Conservation (phyloP, 371 early-diverging fungal species). For the Apophysomyces ossiformis region DNA sequence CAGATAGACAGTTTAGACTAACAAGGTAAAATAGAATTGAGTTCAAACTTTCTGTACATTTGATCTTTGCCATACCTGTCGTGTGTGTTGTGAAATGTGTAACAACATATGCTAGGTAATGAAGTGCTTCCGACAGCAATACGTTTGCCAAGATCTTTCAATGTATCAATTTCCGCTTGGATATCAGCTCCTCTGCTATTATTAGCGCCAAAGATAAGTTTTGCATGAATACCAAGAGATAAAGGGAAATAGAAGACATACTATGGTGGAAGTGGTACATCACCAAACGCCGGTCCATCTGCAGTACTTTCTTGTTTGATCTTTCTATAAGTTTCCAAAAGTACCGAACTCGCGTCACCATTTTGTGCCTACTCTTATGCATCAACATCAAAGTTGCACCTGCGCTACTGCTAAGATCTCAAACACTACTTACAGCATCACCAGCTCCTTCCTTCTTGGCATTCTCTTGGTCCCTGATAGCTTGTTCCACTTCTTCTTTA, state of each 20-base stretch:
- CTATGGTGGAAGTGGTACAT: constrained; percentile 75
- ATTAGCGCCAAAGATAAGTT: constrained; percentile 17
- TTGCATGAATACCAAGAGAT: constrained; percentile 18
- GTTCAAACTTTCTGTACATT: background rate
- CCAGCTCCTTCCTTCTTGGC: constrained; percentile 22
- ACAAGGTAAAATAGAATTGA: background rate
- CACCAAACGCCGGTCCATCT: constrained; percentile 48
- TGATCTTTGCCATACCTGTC: constrained; percentile 59
- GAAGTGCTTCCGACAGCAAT: constrained; percentile 75
- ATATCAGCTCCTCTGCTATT: constrained; percentile 73
- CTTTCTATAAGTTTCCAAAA: constrained; percentile 52
- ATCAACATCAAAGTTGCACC: background rate
- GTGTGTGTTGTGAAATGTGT: constrained; percentile 97
- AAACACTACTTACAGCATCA: background rate
- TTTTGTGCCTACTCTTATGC: constrained; percentile 14
- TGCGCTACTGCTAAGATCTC: constrained; percentile 2
- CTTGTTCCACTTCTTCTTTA: constrained; percentile 47
- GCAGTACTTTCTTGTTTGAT: constrained; percentile 38
- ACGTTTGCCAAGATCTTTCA: constrained; percentile 87
- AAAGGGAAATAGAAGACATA: constrained; percentile 37
- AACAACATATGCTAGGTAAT: constrained; percentile 95
- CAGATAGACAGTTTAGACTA: constrained; percentile 75
- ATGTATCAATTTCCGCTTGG: constrained; percentile 70
- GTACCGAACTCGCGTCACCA: constrained; percentile 27
- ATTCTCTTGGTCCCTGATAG: constrained; percentile 37